Evolutionary conservation across 768 basidiomycete species (phyloP), one percentile per base, ranked within the genome.

Genomic region (Russula compacta): DNA sequence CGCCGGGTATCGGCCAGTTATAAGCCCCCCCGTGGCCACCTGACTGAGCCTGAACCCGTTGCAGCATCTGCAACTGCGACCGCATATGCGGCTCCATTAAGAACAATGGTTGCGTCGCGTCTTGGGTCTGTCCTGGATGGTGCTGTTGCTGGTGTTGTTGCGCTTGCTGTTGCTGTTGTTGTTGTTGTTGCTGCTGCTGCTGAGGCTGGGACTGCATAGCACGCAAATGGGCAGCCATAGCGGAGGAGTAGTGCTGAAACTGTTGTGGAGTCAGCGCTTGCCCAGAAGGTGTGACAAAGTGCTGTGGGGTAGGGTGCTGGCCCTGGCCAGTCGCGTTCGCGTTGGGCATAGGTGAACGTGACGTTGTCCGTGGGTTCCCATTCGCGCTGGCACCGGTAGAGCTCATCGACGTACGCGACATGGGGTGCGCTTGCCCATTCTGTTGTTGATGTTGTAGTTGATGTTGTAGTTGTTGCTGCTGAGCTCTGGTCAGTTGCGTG

Each of bases 401-500:
- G 42, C 40, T 43, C 59, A 66, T 67, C 39, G 67, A 66, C 17
- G 64, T 67, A 3, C 67, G 69, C 4, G 65, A 50, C 21, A 68
- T 60, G 11, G 64, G 58, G 64, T 58, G 50, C 3, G 63, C 50
- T 46, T 51, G 68, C 21, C 47, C 69, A 69, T 33, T 65, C 59
- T 43, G 71, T 66, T 33, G 66, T 50, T 58, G 68, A 17, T 64
- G 58, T n/a, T 70, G 75, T 40, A 71, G 67, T 9, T 53, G 59
- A 11, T 66, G 47, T 39, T n/a, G 60, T 53, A 52, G 62, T 32
- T 69, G 70, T 12, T 68, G 62, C 4, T 69, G 60, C n/a, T 67
- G 60, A 9, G 59, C 67, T 36, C 65, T 68, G 48, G 68, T 50
- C 2, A 46, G 44, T 53, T 62, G 61, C 4, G 43, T 11, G 14